Conservation (phyloP, 1,139 yeast species). For the Kluyveromyces sp. region DNA sequence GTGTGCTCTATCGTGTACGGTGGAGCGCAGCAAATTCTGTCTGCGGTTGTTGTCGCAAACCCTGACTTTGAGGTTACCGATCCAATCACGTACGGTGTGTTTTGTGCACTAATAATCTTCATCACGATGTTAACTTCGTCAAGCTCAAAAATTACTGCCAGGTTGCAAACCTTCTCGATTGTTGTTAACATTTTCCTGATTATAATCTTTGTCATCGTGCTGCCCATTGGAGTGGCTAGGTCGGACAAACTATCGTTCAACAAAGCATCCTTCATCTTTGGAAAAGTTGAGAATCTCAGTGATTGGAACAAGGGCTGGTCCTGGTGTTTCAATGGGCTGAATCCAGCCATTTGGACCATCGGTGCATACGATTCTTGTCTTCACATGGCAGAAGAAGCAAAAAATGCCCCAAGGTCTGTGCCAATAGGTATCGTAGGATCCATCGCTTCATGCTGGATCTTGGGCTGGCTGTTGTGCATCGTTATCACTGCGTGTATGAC, state of each 20-base stretch:
- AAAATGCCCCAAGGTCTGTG: slow-evolving; percentile 53
- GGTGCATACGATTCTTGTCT: slow-evolving; percentile 67
- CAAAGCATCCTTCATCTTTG: slow-evolving; percentile 44
- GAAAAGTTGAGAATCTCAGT: slow-evolving; percentile 44
- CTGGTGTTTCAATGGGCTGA: slow-evolving; percentile 33
- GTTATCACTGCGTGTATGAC: slow-evolving; percentile 49
- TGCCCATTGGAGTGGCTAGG: slow-evolving; percentile 45
- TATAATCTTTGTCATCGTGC: slow-evolving; percentile 50
- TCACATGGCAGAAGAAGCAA: slow-evolving; percentile 67
- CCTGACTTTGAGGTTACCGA: slow-evolving; percentile 38
- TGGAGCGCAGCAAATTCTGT: slow-evolving; percentile 42
- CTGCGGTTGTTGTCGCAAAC: slow-evolving; percentile 40
- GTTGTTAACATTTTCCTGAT: slow-evolving; percentile 45
- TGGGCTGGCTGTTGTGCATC: slow-evolving; percentile 51
- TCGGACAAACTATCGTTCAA: slow-evolving; percentile 32
- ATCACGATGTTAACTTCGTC: slow-evolving; percentile 41
- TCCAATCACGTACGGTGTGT: slow-evolving; percentile 44
- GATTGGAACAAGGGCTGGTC: slow-evolving; percentile 61
- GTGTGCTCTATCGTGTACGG: slow-evolving; percentile 49
- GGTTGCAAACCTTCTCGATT: slow-evolving; percentile 51
- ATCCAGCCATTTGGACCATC: slow-evolving; percentile 61
- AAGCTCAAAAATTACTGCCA: slow-evolving; percentile 43
- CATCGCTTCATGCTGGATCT: slow-evolving; percentile 47
- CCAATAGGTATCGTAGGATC: slow-evolving; percentile 57
- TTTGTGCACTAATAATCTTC: slow-evolving; percentile 40